Evolutionary conservation across 352 stramenopile genomes (phyloP), one percentile per base, ranked within the genome.

Genomic region (Pythium volutum): DNA sequence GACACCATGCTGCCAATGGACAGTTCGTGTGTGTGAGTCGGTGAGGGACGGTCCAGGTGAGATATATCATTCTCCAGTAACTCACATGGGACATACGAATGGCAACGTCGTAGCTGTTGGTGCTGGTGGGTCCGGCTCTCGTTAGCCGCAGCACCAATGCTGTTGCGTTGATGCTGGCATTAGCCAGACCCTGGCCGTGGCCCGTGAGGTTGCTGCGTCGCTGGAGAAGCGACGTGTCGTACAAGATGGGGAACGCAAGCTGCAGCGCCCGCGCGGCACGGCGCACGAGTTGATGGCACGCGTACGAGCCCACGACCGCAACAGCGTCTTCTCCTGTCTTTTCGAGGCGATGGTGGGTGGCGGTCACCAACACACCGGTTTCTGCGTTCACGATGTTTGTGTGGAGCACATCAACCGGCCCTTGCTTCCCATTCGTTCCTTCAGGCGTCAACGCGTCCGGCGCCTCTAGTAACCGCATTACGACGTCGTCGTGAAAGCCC

Each of bases 11-110:
- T 63, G 51, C 15, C 27, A 34, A 9, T 18, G 5, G 39, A 29
- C 25, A 34, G 23, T 52, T 36, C 2, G 15, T 27, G n/a, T 29
- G 18, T 36, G 22, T 27, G 29, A 48, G 8, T 22, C 43, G 42
- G n/a, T 26, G 12, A 12, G 29, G 18, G 20, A 20, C 3, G n/a
- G 14, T 38, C 2, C 22, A 22, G 2, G 18, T 31, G 64, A 67
- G 72, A 36, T 36, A 36, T 36, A 36, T 36, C 31, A 36, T 36
- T 36, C 31, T 15, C 27, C 14, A 55, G 7, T 3, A 0, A 59
- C 53, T 22, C 62, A 84, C 77, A 7, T 59, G 31, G 12, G 82
- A 36, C 75, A 82, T 75, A 12, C 64, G 66, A 4, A 84, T 50
- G 27, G 71, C 73, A 5, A 87, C 52, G 53, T 74, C 66, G 18